These are phyloP conservation scores for Scutellaria minor DNA, from an alignment of 257 asterid species.

Conservation along the genomic window DNA sequence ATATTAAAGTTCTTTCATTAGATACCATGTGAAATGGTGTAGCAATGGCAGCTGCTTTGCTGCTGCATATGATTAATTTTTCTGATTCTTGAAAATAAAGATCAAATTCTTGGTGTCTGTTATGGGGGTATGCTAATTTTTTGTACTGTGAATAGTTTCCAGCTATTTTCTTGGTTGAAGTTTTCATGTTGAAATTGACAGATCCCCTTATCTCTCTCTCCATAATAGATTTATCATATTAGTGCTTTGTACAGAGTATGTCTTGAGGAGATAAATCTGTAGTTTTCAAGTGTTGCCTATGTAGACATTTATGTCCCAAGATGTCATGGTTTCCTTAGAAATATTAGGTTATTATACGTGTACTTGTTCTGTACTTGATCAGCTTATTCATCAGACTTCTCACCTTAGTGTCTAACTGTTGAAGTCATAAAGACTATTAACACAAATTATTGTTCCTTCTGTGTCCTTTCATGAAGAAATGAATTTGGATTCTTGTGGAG, in stretches of 20 bases:
- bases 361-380: background rate
- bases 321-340: background rate
- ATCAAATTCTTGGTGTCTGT: background rate
- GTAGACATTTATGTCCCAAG: background rate
- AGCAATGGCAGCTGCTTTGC: background rate
- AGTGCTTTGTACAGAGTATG: too few species aligned
- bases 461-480: background rate
- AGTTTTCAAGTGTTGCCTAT: slow-evolving; percentile 11
- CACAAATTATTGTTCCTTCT: background rate
- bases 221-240: background rate
- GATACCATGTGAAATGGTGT: slow-evolving; percentile 13
- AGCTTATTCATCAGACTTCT: slow-evolving; percentile 8
- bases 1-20: slow-evolving; percentile 6
- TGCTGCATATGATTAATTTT: slow-evolving; percentile 15
- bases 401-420: background rate
- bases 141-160: background rate
- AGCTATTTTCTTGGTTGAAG: background rate
- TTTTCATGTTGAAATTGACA: background rate
- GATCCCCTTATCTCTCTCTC: background rate
- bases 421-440: background rate
- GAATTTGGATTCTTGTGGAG: background rate
- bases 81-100: background rate
- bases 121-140: background rate
- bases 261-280: background rate
- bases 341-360: background rate